Percentiles rank a stretch among this genome's conserved stretches.
These are phyloP conservation scores for Stramenopiles sp. DNA, from an alignment of 352 stramenopile genomes.

Conservation along the genomic window DNA sequence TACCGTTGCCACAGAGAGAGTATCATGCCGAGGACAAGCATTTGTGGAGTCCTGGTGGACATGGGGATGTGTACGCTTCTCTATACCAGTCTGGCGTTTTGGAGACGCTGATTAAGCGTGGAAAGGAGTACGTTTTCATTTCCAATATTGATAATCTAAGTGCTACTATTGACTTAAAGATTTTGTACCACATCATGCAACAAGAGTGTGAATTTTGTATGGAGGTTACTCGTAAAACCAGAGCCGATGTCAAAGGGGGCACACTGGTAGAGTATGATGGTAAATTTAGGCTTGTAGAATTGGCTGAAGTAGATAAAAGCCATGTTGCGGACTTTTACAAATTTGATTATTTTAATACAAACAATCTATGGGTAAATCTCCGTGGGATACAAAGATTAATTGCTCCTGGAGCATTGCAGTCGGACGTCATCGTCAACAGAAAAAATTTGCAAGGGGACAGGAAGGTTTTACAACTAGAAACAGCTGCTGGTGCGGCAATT, in stretches of 20 bases:
- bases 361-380: slow-evolving; percentile 97
- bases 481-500: slow-evolving; percentile 87
- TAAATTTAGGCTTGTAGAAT: slow-evolving; percentile 87
- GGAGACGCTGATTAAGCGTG: slow-evolving; percentile 75
- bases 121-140: slow-evolving; percentile 99
- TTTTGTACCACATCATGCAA: slow-evolving; percentile 95
- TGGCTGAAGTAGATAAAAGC: slow-evolving; percentile 79
- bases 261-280: slow-evolving; percentile 65
- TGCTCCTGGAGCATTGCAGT: slow-evolving; percentile 50
- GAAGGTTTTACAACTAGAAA: slow-evolving; percentile 78
- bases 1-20: slow-evolving; percentile 56
- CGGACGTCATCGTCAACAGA: slow-evolving; percentile 90
- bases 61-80: slow-evolving; percentile 96
- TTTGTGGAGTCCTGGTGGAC: slow-evolving; percentile 84
- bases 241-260: slow-evolving; percentile 66
- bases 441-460: slow-evolving; percentile 82
- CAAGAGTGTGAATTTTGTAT: slow-evolving; percentile 92
- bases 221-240: slow-evolving; percentile 84
- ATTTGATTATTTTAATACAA: slow-evolving; percentile 98
- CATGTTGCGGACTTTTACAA: slow-evolving; percentile 85
- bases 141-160: slow-evolving; percentile 98
- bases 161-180: slow-evolving; percentile 84
- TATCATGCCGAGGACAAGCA: slow-evolving; percentile 38
- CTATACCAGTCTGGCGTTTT: slow-evolving; percentile 87
- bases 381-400: slow-evolving; percentile 70